A percentile compares a stretch with the other conserved stretches of the same genome.
Evolutionary conservation across 1,284 basidiomycete species (phyloP).

Genomic region (Pyrrhoderma lamaoense): DNA sequence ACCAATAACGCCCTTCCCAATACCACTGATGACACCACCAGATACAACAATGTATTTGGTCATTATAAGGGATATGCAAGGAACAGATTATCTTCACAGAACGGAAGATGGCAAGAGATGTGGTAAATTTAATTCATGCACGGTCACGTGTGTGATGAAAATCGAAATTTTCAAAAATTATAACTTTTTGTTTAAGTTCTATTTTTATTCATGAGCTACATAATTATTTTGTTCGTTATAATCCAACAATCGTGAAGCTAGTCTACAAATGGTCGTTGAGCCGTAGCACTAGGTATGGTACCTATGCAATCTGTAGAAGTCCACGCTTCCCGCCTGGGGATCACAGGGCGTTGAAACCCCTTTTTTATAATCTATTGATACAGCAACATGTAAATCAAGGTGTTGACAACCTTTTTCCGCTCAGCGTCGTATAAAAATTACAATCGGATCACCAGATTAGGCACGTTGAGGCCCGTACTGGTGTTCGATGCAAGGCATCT

Average conservation of each 20-base stretch:
- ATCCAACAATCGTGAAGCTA: slow-evolving; percentile 3
- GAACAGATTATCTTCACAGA: no score
- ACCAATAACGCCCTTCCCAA: slow-evolving; percentile 94
- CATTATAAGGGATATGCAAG: slow-evolving; percentile 32
- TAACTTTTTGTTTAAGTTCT: no score
- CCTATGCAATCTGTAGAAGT: slow-evolving; percentile 4
- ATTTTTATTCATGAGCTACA: slow-evolving; percentile 1
- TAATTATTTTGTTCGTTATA: slow-evolving; percentile 3
- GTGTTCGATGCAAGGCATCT: slow-evolving; percentile 20
- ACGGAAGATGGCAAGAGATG: no score
- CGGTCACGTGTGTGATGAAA: no score
- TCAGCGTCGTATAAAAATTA: slow-evolving; percentile 5
- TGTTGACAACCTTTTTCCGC: slow-evolving; percentile 12
- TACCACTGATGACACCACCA: slow-evolving; percentile 89
- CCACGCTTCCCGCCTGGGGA: slow-evolving; percentile 7
- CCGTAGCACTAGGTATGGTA: slow-evolving; percentile 3
- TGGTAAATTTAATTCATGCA: no score
- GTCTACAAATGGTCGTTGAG: slow-evolving; percentile 17
- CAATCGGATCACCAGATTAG: slow-evolving; percentile 1
- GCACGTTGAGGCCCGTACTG: slow-evolving; percentile 19
- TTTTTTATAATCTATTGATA: background rate
- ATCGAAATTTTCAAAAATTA: no score
- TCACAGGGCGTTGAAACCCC: slow-evolving; percentile 18
- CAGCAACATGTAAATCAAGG: slow-evolving; percentile 4
- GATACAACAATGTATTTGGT: slow-evolving; percentile 90